Base-by-base conservation (phyloP, 805 yeast genomes). In the Barnettozyma sp. region DNA sequence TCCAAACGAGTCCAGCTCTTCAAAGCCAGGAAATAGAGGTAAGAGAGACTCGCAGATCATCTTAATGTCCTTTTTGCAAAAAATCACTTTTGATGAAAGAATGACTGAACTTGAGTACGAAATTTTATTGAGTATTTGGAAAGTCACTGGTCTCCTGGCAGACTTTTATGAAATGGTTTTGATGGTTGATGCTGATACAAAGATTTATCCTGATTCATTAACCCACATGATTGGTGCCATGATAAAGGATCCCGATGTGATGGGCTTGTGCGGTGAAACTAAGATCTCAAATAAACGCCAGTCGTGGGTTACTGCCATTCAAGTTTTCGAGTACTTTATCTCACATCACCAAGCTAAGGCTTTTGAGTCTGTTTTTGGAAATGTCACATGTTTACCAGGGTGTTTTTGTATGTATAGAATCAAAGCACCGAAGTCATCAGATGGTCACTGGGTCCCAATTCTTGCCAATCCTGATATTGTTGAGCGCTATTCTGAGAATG, bases 231-330 rank as follows among this genome's bases (percentile, higher is more conserved):
- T 73, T 44, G 95, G 94, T 1, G 84, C 82, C 50, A 78, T 87
- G 84, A 87, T 84, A 16, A 80, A 74, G 49, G 90, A 87, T 54
- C 94, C 95, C 1, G 66, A 65, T 43, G 68, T 87, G 38, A 87
- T 87, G 94, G 97, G 96, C 3, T 65, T 87, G 29, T 87, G 97
- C 68, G 97, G 97, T 33, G 97, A 87, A 56, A 87, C 97, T 0
- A 86, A 84, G 58, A 87, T 87, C 49, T 74, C 94, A 5, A 87
- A 87, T 58, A 87, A 87, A 56, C 56, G 70, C 3, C 78, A 73
- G 41, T 73, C 87, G 11, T 87, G 95, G 95, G 95, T 86, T 12
- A 84, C 95, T 1, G 82, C 84, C 25, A 87, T 87, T 52, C 97
- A 87, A 63, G 96, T 87, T 19, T 87, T 87, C 57, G 96, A 87